phyloP scores from a whole-genome alignment of 352 stramenopile species.

The Phytophthora constricta region DNA sequence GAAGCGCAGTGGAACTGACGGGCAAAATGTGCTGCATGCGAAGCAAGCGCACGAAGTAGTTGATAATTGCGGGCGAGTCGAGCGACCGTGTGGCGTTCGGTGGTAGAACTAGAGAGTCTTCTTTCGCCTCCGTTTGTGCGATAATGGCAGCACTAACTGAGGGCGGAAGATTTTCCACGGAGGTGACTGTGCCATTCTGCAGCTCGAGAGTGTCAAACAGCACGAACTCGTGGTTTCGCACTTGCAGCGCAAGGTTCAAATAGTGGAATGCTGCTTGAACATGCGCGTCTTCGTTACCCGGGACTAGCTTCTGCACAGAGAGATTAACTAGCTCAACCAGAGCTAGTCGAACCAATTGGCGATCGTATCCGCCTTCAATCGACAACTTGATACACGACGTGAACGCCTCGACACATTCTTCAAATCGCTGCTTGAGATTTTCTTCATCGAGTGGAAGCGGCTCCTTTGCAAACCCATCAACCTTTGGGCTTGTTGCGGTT shows the following conservation, averaged over 20 bases:
- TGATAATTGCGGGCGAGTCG: constrained; percentile 44
- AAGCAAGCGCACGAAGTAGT: constrained; percentile 66
- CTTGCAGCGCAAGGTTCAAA: constrained; percentile 52
- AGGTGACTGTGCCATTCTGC: constrained; percentile 47
- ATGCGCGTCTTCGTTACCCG: constrained; percentile 52
- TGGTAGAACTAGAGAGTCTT: not conserved
- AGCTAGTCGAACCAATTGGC: constrained; percentile 51
- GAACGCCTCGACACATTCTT: constrained; percentile 30
- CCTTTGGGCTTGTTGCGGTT: not conserved
- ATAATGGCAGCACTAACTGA: constrained; percentile 50
- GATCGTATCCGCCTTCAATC: constrained; percentile 67
- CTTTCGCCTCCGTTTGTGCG: constrained; percentile 20
- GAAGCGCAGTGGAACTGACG: constrained; percentile 30
- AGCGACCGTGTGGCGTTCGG: constrained; percentile 10
- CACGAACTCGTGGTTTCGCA: constrained; percentile 48
- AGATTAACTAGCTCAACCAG: constrained; percentile 74
- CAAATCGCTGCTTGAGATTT: constrained; percentile 17
- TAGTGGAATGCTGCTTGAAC: constrained; percentile 80
- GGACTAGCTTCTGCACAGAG: constrained; percentile 53
- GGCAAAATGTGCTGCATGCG: constrained; percentile 57
- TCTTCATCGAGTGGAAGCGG: no score
- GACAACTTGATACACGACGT: constrained; percentile 44
- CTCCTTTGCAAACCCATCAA: not conserved
- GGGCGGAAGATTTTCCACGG: constrained; percentile 53
- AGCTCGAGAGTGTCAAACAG: constrained; percentile 74